Conservation (phyloP, 2,329 filamentous ascomycete species). For the Podosphaera xanthii region DNA sequence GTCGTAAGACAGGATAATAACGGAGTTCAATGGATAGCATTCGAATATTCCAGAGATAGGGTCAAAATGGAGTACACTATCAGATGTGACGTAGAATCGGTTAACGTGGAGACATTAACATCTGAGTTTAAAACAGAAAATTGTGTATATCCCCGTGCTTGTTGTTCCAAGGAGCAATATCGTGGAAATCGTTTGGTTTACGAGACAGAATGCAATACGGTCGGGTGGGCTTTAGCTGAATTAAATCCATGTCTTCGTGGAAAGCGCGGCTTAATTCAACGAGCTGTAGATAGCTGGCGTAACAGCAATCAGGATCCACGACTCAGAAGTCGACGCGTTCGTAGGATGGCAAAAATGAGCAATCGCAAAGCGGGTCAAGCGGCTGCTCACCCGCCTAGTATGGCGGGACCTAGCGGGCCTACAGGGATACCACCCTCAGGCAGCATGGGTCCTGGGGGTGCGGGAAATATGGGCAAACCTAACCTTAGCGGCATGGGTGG, state of each 20-base stretch:
- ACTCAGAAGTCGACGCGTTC: conserved; percentile 71
- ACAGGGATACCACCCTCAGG: conserved; percentile 39
- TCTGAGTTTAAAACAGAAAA: conserved; percentile 94
- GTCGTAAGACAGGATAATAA: conserved; percentile 90
- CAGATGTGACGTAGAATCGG: conserved; percentile 88
- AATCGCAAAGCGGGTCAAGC: conserved; percentile 51
- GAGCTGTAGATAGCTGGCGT: conserved; percentile 93
- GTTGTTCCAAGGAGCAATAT: conserved; percentile 88
- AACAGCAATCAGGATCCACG: conserved; percentile 96
- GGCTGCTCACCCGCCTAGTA: conserved; percentile 31
- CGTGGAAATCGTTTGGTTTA: conserved; percentile 87
- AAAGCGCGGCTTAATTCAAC: conserved; percentile 86
- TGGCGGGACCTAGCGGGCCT: conserved; percentile 43
- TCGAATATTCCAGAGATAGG: conserved; percentile 88
- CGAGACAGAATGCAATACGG: conserved; percentile 95
- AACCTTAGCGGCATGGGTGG: conserved; percentile 43
- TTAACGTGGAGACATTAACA: conserved; percentile 67
- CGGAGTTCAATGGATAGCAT: conserved; percentile 95
- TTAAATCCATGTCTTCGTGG: conserved; percentile 77
- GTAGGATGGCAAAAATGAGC: conserved; percentile 90
- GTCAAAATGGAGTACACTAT: conserved; percentile 99
- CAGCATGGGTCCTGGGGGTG: conserved; percentile 34
- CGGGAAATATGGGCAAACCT: conserved; percentile 38
- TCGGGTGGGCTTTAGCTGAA: conserved; percentile 96
- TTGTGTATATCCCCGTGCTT: conserved; percentile 89